Base-by-base conservation (phyloP, 129 eudicot genomes). In the Flaveria sonorensis region DNA sequence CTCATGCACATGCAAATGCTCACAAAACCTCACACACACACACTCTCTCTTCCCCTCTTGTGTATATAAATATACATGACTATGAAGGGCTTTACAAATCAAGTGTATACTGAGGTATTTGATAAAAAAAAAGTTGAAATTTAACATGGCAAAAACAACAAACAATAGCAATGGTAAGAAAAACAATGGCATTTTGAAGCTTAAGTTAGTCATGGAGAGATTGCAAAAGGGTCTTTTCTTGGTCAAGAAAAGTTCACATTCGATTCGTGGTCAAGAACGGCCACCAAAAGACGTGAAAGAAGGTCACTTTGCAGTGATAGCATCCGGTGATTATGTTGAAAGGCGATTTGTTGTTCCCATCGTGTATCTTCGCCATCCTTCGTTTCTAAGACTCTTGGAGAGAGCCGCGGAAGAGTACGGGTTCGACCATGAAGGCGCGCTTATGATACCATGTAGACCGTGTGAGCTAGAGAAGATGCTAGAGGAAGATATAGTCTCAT, bases 221-320 rank as follows among this genome's bases (percentile, higher is more conserved):
- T 57, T 82, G 73, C 85, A 82, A 53, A 82, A 82, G 69, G 74
- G 85, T 71, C 46, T 82, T 63, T 71, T 77, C 43, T 66, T 70
- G 51, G 73, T 23, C 36, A 77, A 48, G 69, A 77, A 76, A 43
- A 46, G 70, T 43, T 3, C 70, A 2, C 47, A 63, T 3, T 63
- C 79, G 0, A 65, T 10, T 66, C 19, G 30, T 42, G 15, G 30
- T 66, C 56, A 75, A 75, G 72, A 81, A 57, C 59, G 2, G 26
- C 71, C 80, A 32, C 85, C 87, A 9, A 43, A 75, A 52, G 87
- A 84, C 26, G 87, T 80, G 55, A 84, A 84, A 73, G 85, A 80
- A 48, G 87, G 87, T 59, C 87, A 84, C 52, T 84, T 84, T 71
- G 85, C 85, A 16, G 85, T 84, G 72, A 81, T 84, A 51, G 79